phyloP scores from a whole-genome alignment of 2,329 filamentous ascomycete genomes.

The Reticulascus tulasneorum region DNA sequence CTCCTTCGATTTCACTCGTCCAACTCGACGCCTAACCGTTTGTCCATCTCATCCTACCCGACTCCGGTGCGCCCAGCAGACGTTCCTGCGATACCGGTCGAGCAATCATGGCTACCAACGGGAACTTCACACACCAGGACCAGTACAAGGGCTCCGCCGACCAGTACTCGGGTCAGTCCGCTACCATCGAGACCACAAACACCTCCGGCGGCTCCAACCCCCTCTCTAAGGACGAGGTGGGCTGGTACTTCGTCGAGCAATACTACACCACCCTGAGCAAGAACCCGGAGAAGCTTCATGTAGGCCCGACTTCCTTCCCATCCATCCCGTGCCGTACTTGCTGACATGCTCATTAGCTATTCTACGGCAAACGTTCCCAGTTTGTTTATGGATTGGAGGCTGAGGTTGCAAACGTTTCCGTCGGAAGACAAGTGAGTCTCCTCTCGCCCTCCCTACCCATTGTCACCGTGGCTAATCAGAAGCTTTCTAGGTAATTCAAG shows the following conservation, averaged over 20 bases:
- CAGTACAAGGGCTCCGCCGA: constrained; percentile 35
- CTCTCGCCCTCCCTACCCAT: constrained; percentile 3
- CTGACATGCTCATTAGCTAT: constrained; percentile 52
- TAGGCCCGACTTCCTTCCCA: constrained; percentile 30
- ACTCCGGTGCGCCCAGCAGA: constrained; percentile 12
- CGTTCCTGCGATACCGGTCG: not conserved
- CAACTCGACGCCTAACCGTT: no score
- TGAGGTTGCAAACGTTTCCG: constrained; percentile 78
- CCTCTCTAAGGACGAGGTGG: constrained; percentile 84
- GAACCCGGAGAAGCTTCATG: constrained; percentile 86
- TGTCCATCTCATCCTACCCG: no score
- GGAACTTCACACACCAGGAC: constrained; percentile 44
- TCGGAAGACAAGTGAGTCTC: constrained; percentile 75
- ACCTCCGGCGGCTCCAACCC: constrained; percentile 36
- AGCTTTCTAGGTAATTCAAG: constrained; percentile 71
- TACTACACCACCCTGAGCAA: constrained; percentile 98
- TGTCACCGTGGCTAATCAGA: constrained; percentile 11
- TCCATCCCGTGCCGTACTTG: constrained; percentile 1
- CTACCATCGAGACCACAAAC: constrained; percentile 28
- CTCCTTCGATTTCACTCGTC: constrained; percentile 7
- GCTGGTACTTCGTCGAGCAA: constrained; percentile 99
- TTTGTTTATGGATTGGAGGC: constrained; percentile 91
- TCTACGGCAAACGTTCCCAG: constrained; percentile 94
- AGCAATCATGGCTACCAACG: constrained; percentile 54
- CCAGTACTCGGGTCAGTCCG: constrained; percentile 28